Conservation (phyloP, 2,329 filamentous ascomycete genomes). For the Fusarium sp. region DNA sequence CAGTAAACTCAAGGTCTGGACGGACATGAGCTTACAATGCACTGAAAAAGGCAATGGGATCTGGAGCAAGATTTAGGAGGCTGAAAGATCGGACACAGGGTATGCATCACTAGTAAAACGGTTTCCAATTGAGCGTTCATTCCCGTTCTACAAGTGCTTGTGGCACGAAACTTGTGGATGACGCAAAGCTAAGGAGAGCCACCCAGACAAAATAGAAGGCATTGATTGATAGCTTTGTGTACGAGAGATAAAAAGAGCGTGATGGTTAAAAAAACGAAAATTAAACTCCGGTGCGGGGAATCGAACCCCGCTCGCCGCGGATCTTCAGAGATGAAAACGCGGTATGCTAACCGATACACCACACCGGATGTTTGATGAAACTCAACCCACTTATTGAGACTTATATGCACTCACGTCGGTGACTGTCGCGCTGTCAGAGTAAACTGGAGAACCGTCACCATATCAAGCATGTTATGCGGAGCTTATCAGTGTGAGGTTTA, state of each 20-base stretch:
- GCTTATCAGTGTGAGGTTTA: rapidly evolving
- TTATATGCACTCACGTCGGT: rapidly evolving
- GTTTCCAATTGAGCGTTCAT: background rate
- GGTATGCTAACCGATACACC: slow-evolving; percentile 34
- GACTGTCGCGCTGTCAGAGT: rapidly evolving
- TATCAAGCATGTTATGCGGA: background rate
- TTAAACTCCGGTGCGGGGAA: slow-evolving; percentile 20
- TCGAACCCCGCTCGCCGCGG: slow-evolving; percentile 31
- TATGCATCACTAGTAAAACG: background rate
- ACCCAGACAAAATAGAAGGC: background rate
- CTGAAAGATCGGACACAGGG: background rate
- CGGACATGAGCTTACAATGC: background rate
- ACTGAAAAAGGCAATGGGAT: background rate
- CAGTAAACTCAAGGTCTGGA: background rate
- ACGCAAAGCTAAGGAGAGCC: background rate
- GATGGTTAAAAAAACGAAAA: background rate
- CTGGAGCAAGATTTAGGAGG: background rate
- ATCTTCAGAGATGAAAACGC: slow-evolving; percentile 17
- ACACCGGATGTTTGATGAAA: slow-evolving; percentile 20
- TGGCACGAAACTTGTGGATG: background rate
- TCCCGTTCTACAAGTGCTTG: background rate
- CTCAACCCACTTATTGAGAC: rapidly evolving
- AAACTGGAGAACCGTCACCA: rapidly evolving
- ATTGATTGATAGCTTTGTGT: background rate
- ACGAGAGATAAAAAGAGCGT: background rate